Base-by-base conservation (phyloP, 345 rosid genomes). In the Mallotus nudiflorus region DNA sequence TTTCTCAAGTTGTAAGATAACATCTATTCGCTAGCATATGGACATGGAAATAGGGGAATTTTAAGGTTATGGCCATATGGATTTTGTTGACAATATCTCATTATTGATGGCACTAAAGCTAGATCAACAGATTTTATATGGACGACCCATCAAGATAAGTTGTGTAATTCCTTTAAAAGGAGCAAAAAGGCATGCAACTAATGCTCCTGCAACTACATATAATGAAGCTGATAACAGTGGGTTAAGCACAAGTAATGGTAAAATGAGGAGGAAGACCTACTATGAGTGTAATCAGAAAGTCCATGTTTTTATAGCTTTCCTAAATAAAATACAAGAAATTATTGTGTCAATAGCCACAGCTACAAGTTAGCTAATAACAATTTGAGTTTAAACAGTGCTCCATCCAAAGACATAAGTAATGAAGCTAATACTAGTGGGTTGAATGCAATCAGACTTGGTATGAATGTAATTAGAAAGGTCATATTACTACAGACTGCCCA, bases 31-130 rank as follows among this genome's bases (percentile, higher is more conserved):
- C 24, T 81, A 85, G n/a, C 97, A 96, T 27, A 80, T 37, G 76
- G 78, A 88, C 84, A 94, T 90, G 81, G 96, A 87, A 79, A 90
- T 92, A 15, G 91, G 87, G 68, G 94, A 89, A 57, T 90, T 92
- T 80, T 82, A 79, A 67, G 99, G 99, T 39, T 92, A 86, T 45
- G 98, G 91, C 27, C 99, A 92, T 70, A 86, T 92, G 49, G 94
- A 90, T 75, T 95, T 92, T 77, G 77, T 85, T 13, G 90, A 90
- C 69, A 85, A 86, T 51, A 73, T 78, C 20, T 90, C 88, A 9
- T 73, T 86, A 63, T 75, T 75, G 1, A 82, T 85, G 87, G 96
- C 99, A 39, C 77, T 95, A 13, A 90, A 89, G 87, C 82, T 92
- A 81, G 91, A 95, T 84, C 93, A 90, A 80, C 85, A 77, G 54